Evolutionary conservation across 2,329 filamentous ascomycete genomes (phyloP), one percentile per base, ranked within the genome.

Genomic region (Fusarium pininemorale): DNA sequence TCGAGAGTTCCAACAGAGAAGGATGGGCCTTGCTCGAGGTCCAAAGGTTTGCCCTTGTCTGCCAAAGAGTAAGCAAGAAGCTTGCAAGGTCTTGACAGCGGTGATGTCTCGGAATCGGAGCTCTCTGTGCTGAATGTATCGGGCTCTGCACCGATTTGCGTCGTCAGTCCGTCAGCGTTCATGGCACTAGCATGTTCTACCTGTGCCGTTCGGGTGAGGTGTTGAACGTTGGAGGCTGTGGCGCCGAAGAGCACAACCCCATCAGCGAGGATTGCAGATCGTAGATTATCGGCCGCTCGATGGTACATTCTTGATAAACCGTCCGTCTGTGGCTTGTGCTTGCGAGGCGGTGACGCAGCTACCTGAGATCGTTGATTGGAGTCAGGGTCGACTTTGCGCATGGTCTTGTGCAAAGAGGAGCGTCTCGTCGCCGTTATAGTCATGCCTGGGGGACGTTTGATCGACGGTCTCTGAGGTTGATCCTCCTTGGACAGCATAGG

Each of bases 191-290:
- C 35, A 8, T 30, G 68, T 16, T 32, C 72, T 41, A 42, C 66
- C 57, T n/a, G 56, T 24, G n/a, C 45, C 35, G 51, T 24, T 56
- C 11, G 64, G 16, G 47, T 63, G 22, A 61, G 51, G 14, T 75
- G 66, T 7, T 65, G 74, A n/a, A 66, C 42, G 7, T 48, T 72
- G 28, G 69, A 67, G 5, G 80, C 72, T 4, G 80, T 78, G 8
- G 80, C 77, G 6, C 79, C 80, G 28, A 80, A 79, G 18, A 81
- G 58, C 12, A 79, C 79, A 10, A 80, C 80, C 1, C 80, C 80
- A 32, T 81, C 80, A 1, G 80, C 80, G 15, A 80, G 66, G 0
- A 80, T 81, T 1, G 80, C 77, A 24, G 75, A 72, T 24, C 80
- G 79, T 10, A 81, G 56, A 0, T 80, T 76, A 7, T 80, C 77